These are phyloP conservation scores for Saturnispora hagleri DNA, from an alignment of 805 yeast genomes.

Conservation along the genomic window DNA sequence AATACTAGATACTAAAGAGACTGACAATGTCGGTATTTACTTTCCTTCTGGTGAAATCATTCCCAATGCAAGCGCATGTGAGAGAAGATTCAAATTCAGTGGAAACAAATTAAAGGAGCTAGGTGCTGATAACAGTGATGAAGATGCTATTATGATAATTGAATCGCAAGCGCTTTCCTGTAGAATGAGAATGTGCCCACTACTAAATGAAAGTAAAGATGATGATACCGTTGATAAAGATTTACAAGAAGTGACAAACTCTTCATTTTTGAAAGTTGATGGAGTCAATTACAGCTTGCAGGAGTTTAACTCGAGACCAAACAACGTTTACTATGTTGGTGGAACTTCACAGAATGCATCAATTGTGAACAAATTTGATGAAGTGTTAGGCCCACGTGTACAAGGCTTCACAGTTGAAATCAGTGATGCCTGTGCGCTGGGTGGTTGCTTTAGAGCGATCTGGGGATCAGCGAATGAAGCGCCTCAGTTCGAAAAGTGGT, in stretches of 20 bases:
- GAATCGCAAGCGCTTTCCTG: conserved; percentile 85
- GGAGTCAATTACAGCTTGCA: conserved; percentile 36
- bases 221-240: conserved; percentile 4
- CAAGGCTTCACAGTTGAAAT: conserved; percentile 69
- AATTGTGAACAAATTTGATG: conserved; percentile 59
- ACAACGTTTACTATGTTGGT: conserved; percentile 73
- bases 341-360: conserved; percentile 72
- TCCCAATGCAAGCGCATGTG: conserved; percentile 67
- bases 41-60: conserved; percentile 89
- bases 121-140: conserved; percentile 37
- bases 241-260: not conserved
- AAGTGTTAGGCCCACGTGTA: conserved; percentile 54
- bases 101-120: conserved; percentile 21
- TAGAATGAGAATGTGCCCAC: conserved; percentile 68
- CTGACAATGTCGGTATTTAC: conserved; percentile 54
- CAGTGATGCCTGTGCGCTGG: conserved; percentile 86
- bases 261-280: conserved; percentile 22
- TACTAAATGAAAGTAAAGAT: conserved; percentile 32
- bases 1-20: conserved; percentile 36
- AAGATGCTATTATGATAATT: conserved; percentile 69
- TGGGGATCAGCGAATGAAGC: conserved; percentile 40
- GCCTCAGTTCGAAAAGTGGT: conserved; percentile 35
- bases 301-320: conserved; percentile 49
- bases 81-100: conserved; percentile 36
- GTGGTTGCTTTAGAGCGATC: conserved; percentile 80